Evolutionary conservation across 805 yeast genomes (phyloP), one percentile per base, ranked within the genome.

Genomic region (Myxozyma neotropica): DNA sequence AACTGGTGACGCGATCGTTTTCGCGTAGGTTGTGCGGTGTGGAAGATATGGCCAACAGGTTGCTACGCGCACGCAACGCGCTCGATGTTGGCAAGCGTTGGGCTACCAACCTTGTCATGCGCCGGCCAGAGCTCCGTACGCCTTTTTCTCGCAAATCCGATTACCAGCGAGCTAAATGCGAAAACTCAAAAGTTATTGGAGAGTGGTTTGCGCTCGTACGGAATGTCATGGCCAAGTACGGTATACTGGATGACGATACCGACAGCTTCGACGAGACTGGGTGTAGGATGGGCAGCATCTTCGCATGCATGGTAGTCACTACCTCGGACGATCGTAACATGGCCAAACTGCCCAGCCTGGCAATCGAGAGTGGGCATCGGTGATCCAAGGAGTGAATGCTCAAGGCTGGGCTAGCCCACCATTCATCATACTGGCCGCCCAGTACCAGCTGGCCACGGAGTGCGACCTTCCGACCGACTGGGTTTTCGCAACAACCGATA

Each of bases 341-440:
- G 23, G 44, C 44, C 23, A 39, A 8, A 19, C 17, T n/a, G 44
- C 23, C 5, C 36, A 46, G 39, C 43, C 44, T 15, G 51, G 57
- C 40, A 44, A 53, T 53, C 56, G 44, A 33, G 51, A 53, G 26
- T 53, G 50, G 51, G 50, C 38, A 21, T 43, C 51, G 12, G 51
- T 56, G 39, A 56, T 52, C 35, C 53, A 56, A 31, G 57, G 49
- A 21, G 46, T 53, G 27, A 56, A 38, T 42, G 45, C 49, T 15
- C 51, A 43, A 38, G n/a, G n/a, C n/a, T 54, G 49, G 58, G 56
- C 38, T 19, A 40, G 48, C 39, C 55, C 58, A 17, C 58, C 58
- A n/a, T 55, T 47, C 54, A 21, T 48, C 15, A 42, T 48, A 24
- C 26, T 55, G 6, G 36, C 36, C 47, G 46, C 52, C 7, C 36